Base-by-base conservation (phyloP, 495 filamentous ascomycete genomes). In the Beverwykella pulmonaria region DNA sequence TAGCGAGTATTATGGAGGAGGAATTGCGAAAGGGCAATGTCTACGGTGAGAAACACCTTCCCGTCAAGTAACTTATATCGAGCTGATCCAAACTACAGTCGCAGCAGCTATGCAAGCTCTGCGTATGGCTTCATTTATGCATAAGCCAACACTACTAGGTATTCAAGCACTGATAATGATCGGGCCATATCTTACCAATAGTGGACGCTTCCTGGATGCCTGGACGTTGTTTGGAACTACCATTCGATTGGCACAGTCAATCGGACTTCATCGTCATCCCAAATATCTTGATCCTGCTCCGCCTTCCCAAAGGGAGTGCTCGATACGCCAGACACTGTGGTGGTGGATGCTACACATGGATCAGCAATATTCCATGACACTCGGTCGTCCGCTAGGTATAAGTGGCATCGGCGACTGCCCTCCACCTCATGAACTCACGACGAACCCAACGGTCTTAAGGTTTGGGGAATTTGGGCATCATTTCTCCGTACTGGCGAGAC, bases 311-410 rank as follows among this genome's bases (percentile, higher is more conserved):
- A 73, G 75, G 22, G 78, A 82, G 64, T 73, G 73, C 49, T 65
- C 71, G 14, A 61, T 75, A 27, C 75, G 80, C 7, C 76, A 77
- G 53, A 73, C 75, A 29, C 69, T 82, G 2, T 82, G 80, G 80
- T 82, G 80, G 80, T 81, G 80, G 80, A 80, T 82, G 70, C 69
- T 82, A 49, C 77, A 81, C 61, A 80, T 81, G 79, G 80, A 82
- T 61, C 77, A 80, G 69, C 76, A 81, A 34, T 82, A 82, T 58
- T 81, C 79, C 17, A 78, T 82, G 66, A 79, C 79, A 0, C 73
- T 81, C 0, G 79, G 80, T 15, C 68, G 80, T 48, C 80, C 80
- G 8, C 63, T 81, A 19, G 80, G 78, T 1, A 81, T 82, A 32
- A 81, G 79, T 34, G 79, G 77, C 47, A 75, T 78, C 27, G 80